Evolutionary conservation across 345 rosid genomes (phyloP), one percentile per base, ranked within the genome.

Genomic region (Sonneratia caseolaris): DNA sequence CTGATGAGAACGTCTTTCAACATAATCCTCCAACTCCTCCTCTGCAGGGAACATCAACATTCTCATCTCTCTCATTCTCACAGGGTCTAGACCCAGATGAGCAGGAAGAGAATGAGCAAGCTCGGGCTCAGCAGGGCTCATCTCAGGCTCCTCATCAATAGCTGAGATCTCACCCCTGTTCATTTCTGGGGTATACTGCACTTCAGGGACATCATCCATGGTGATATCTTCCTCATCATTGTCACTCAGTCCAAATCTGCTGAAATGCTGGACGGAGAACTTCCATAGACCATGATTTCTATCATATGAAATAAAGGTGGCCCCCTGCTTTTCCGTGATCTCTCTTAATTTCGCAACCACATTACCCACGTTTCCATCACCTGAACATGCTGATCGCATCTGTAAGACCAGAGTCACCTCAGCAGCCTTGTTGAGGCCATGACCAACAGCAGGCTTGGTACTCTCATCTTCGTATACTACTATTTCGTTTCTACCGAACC

Each of bases 61-160:
- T 82, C 92, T 90, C 97, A 92, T 88, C 79, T 95, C 97, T 72
- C 79, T 84, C 97, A 95, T 88, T 76, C 83, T 92, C 71, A 72
- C 79, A 3, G 93, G 98, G 76, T 95, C 96, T 78, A 95, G 97
- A 68, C 99, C 88, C 47, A 95, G 89, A 88, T 90, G 94, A 32
- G 96, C 83, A 73, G 97, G 99, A 80, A 92, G 96, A 79, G 99
- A 92, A 81, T 89, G 98, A 82, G 96, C 88, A 83, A 95, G 94
- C 82, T 85, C 82, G 21, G 84, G 82, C 74, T 80, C 89, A 73
- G 49, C 75, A 78, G 76, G 71, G 70, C 85, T 82, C 62, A 82
- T 73, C 61, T 42, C 82, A 73, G 76, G 55, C 53, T 79, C 96
- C 72, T 83, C 88, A 80, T 80, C 83, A 69, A 70, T 61, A 27